A percentile compares a stretch with the other conserved stretches of the same genome.
phyloP scores from a whole-genome alignment of 768 basidiomycete species.

The Agaricus blazei region DNA sequence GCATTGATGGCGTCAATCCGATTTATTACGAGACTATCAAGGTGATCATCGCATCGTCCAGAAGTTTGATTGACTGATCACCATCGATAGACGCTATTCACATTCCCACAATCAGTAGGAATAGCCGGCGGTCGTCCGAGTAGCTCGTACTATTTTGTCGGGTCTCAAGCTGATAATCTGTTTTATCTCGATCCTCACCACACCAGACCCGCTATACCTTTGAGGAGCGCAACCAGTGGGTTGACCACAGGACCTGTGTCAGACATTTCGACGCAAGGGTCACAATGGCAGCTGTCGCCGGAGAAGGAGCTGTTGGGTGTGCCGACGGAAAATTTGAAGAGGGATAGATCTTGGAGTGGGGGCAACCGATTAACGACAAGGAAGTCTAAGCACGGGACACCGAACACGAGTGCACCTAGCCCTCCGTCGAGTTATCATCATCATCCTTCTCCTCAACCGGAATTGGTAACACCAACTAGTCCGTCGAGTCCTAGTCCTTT shows the following conservation, averaged over 20 bases:
- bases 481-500: constrained; percentile 39
- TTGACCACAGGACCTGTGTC: not conserved
- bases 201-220: constrained; percentile 68
- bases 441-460: constrained; percentile 14
- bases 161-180: constrained; percentile 81
- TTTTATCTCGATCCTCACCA: constrained; percentile 83
- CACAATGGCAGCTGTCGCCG: too few species aligned
- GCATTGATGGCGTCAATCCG: constrained; percentile 91
- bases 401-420: constrained; percentile 9
- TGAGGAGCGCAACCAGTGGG: constrained; percentile 35
- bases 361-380: not conserved
- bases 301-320: too few species aligned
- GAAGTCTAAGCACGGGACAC: not conserved
- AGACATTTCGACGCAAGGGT: not conserved
- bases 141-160: constrained; percentile 98
- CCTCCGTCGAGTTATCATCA: constrained; percentile 8
- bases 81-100: constrained; percentile 64
- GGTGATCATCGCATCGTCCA: constrained; percentile 20
- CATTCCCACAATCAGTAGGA: constrained; percentile 92
- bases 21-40: constrained; percentile 83
- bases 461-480: constrained; percentile 35
- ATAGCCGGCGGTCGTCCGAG: constrained; percentile 96
- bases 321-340: too few species aligned
- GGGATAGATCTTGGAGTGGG: not conserved
- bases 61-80: not conserved